phyloP scores from a whole-genome alignment of 768 basidiomycete species.

The Suillus ampliporus region DNA sequence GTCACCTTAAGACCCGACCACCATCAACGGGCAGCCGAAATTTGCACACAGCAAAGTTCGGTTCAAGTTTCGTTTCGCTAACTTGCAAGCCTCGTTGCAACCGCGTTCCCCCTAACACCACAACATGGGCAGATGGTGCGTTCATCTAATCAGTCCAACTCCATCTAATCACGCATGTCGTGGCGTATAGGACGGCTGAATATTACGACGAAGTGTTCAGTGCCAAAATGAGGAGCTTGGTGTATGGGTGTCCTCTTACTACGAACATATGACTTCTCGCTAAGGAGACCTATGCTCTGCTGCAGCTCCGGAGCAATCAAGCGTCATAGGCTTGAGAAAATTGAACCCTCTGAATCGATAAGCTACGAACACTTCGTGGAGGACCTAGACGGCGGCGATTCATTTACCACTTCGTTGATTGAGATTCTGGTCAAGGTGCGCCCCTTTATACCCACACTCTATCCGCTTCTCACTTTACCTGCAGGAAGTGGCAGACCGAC shows the following conservation, averaged over 20 bases:
- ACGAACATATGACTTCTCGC: background rate
- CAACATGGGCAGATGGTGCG: conserved; percentile 76
- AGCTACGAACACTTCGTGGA: conserved; percentile 78
- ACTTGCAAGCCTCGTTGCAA: conserved; percentile 34
- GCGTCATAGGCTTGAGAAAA: conserved; percentile 67
- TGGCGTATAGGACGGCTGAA: conserved; percentile 62
- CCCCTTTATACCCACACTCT: conserved; percentile 5
- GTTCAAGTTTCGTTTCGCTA: conserved; percentile 12
- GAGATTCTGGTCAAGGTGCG: conserved; percentile 82
- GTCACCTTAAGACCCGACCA: conserved; percentile 17
- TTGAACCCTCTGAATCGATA: conserved; percentile 66
- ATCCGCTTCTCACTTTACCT: conserved; percentile 10
- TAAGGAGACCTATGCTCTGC: conserved; percentile 7
- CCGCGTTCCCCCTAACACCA: conserved; percentile 12
- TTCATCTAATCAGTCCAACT: conserved; percentile 12
- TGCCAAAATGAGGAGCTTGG: conserved; percentile 75
- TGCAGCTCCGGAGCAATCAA: conserved; percentile 74
- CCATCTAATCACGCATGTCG: background rate
- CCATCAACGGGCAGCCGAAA: conserved; percentile 14
- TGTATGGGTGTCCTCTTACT: conserved; percentile 54
- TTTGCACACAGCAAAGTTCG: conserved; percentile 13
- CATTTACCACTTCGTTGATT: conserved; percentile 76
- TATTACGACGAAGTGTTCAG: conserved; percentile 76
- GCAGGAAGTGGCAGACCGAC: conserved; percentile 81
- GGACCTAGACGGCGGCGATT: conserved; percentile 79